Percentiles rank a stretch among this genome's conserved stretches.
Conservation (phyloP, 371 early-diverging fungal species). For the Mortierella sp. region DNA sequence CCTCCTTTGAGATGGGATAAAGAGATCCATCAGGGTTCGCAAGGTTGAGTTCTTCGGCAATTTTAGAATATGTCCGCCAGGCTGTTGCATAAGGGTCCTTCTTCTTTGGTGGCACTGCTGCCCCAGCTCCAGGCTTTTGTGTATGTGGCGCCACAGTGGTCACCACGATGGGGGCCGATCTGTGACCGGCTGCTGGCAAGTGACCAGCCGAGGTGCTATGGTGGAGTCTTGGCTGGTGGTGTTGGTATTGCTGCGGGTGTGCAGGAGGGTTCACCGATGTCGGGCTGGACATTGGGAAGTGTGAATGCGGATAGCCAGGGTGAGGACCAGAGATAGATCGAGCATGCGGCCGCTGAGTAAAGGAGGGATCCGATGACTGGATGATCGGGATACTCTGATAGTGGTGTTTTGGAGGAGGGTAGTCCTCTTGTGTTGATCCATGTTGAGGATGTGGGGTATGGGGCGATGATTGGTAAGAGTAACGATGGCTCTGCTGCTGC, state of each 20-base stretch:
- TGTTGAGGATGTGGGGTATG: constrained; percentile 2
- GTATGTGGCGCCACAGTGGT: background rate
- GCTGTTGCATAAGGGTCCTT: constrained; percentile 53
- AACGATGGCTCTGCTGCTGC: constrained; percentile 9
- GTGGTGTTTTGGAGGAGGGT: background rate
- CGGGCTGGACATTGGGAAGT: background rate
- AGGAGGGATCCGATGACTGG: constrained; percentile 21
- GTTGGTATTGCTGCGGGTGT: constrained; percentile 9
- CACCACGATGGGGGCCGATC: constrained; percentile 3
- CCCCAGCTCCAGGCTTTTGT: background rate
- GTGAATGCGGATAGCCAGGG: constrained; percentile 1
- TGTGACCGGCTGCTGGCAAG: constrained; percentile 8
- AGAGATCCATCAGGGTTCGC: constrained; percentile 40
- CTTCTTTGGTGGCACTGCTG: constrained; percentile 27
- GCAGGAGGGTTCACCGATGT: background rate
- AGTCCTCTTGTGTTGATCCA: constrained; percentile 4
- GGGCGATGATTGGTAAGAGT: no score
- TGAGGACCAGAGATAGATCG: constrained; percentile 17
- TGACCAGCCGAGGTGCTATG: constrained; percentile 42
- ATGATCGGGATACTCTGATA: constrained; percentile 7
- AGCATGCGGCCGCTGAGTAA: constrained; percentile 18
- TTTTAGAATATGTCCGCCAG: constrained; percentile 51
- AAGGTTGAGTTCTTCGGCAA: constrained; percentile 43
- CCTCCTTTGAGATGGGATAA: constrained; percentile 49
- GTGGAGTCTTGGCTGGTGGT: constrained; percentile 28